Conservation (phyloP, 2,329 filamentous ascomycete species). For the Cladophialophora bantiana region DNA sequence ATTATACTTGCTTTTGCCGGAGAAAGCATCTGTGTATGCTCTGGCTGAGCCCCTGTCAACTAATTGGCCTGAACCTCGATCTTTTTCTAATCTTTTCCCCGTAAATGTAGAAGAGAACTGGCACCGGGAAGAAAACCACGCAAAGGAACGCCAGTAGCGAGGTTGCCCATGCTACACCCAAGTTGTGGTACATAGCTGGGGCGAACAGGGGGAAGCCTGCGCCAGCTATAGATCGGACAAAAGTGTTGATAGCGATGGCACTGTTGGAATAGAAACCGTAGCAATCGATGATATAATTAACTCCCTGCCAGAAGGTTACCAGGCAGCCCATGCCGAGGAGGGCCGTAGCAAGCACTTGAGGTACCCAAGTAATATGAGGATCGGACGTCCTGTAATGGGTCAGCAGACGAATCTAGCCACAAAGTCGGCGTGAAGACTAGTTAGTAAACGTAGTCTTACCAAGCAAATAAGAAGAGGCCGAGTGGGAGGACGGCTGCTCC, state of each 20-base stretch:
- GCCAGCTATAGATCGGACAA: slow-evolving; percentile 47
- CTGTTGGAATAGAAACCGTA: slow-evolving; percentile 51
- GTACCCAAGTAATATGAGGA: slow-evolving; percentile 52
- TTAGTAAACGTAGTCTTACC: slow-evolving; percentile 43
- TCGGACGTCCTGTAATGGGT: slow-evolving; percentile 44
- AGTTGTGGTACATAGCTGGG: slow-evolving; percentile 47
- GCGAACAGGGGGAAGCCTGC: slow-evolving; percentile 46
- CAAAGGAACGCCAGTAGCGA: slow-evolving; percentile 50
- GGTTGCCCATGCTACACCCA: slow-evolving; percentile 51
- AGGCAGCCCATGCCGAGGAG: slow-evolving; percentile 53
- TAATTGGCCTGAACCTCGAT: slow-evolving; percentile 49
- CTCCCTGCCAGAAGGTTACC: slow-evolving; percentile 54
- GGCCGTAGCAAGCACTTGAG: slow-evolving; percentile 53
- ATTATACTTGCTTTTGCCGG: not conserved
- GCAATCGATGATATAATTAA: slow-evolving; percentile 54
- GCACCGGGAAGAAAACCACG: slow-evolving; percentile 55
- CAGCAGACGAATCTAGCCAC: not conserved
- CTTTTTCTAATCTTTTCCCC: slow-evolving; percentile 53
- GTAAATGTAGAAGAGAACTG: slow-evolving; percentile 58
- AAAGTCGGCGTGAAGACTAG: too few relatives aligned
- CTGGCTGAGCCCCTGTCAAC: not conserved
- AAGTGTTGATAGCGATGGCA: slow-evolving; percentile 49
- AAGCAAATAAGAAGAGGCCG: slow-evolving; percentile 59
- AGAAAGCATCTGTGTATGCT: not conserved
- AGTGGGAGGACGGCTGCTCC: slow-evolving; percentile 51